Evolutionary conservation across 2,329 filamentous ascomycete species (phyloP), one percentile per base, ranked within the genome.

Genomic region (Talaromyces sp.): DNA sequence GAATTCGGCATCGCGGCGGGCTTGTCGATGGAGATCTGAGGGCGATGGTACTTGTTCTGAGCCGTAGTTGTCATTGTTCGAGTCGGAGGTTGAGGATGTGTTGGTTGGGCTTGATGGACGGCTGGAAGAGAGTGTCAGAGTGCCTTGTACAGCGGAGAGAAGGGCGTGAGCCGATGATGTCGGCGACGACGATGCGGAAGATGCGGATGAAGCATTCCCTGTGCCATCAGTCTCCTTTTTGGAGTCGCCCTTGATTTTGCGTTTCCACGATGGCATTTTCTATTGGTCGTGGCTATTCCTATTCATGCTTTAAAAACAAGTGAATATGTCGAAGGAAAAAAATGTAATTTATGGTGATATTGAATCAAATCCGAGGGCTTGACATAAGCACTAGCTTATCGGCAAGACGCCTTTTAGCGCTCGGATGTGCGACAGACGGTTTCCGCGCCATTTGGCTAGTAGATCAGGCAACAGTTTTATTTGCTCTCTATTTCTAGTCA

Each of bases 1-100:
- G 73, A 97, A 97, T 75, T 97, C 92, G 33, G 93, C 90, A 71
- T 97, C 90, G 70, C 88, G 86, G 73, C 87, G 88, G 66, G 88
- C 88, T 75, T 92, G 85, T 68, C 85, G 86, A 65, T 88, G 87
- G 49, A 88, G 84, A 77, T 97, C 92, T 72, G 89, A 89, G 6
- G 64, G 60, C 7, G 60, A 61, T 39, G 22, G 39, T 54, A 33
- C 9, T 59, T n/a, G 45, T 56, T 47, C 25, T 19, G 35, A 1
- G 25, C 25, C 22, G 22, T 27, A 11, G 2, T n/a, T 43, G 15
- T 37, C 52, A 56, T 22, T 37, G 3, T 19, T 22, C 7, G 37
- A 22, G 41, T 27, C 31, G 27, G 62, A 33, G 8, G 35, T 7
- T 22, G 25, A 27, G 33, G 57, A 27, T 31, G 56, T 25, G 37